Conservation (phyloP, 148 eudicot genomes). For the Chenopodium suecicum region DNA sequence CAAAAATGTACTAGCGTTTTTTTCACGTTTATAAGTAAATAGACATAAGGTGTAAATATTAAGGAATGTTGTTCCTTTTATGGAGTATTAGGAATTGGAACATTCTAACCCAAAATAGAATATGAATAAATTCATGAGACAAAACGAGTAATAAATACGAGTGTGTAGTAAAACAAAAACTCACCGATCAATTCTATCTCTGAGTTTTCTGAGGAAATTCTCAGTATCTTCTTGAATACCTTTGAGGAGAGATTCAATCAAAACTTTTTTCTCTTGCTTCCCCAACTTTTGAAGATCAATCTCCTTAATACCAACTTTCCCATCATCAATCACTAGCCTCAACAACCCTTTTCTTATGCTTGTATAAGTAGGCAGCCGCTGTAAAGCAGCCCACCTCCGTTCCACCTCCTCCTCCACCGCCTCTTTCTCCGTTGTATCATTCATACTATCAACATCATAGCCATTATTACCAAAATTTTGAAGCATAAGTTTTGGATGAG, state of each 20-base stretch:
- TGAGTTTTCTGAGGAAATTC: conserved; percentile 14
- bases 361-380: background rate
- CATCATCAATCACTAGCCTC: background rate
- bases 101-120: no score
- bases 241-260: conserved; percentile 4
- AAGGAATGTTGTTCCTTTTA: no score
- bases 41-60: no score
- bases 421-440: background rate
- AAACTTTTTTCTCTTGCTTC: background rate
- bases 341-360: background rate
- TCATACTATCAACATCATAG: background rate
- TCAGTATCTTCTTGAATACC: conserved; percentile 23
- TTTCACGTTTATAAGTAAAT: no score
- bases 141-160: no score
- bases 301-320: background rate
- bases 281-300: background rate
- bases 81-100: no score
- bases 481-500: no score
- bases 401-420: background rate
- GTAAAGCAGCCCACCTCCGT: background rate
- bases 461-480: no score
- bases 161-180: background rate
- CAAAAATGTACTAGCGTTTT: no score
- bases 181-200: conserved; percentile 28
- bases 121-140: no score